phyloP scores from a whole-genome alignment of 805 yeast species.

The Zygosaccharomyces kombuchaensis region DNA sequence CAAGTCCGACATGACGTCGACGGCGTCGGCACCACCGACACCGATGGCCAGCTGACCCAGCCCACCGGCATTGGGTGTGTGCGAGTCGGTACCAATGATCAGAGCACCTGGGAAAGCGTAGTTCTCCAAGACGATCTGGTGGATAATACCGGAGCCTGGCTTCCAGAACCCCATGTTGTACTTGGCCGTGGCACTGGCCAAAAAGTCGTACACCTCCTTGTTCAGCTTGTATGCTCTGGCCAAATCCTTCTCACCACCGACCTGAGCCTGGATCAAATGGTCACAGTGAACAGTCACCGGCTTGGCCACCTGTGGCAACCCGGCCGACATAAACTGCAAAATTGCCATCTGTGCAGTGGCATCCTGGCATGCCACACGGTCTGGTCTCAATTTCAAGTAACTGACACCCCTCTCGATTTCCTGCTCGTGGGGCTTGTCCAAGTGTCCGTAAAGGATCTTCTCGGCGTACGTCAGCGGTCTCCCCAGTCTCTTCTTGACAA shows the following conservation, averaged over 20 bases:
- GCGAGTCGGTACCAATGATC: conserved; percentile 95
- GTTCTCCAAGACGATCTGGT: conserved; percentile 93
- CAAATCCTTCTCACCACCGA: conserved; percentile 84
- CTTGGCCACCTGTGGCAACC: conserved; percentile 84
- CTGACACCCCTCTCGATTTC: conserved; percentile 82
- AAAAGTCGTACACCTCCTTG: conserved; percentile 91
- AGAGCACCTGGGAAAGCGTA: conserved; percentile 96
- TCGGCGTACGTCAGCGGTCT: conserved; percentile 95
- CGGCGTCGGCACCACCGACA: conserved; percentile 99
- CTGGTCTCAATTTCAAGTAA: conserved; percentile 92
- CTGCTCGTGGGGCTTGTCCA: conserved; percentile 88
- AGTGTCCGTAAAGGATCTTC: conserved; percentile 90
- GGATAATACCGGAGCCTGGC: conserved; percentile 98
- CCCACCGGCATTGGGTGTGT: conserved; percentile 98
- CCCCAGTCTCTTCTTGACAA: conserved; percentile 73
- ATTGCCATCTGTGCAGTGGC: conserved; percentile 99
- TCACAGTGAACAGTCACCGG: conserved; percentile 98
- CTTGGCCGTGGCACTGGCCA: conserved; percentile 85
- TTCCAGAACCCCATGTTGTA: conserved; percentile 98
- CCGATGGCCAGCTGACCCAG: conserved; percentile 96
- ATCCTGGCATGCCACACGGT: conserved; percentile 98
- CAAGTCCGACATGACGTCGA: conserved; percentile 88
- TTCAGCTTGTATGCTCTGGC: conserved; percentile 81
- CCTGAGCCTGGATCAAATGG: conserved; percentile 93
- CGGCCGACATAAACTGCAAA: conserved; percentile 94